A percentile compares a stretch with the other conserved stretches of the same genome.
These are phyloP conservation scores for Coemansia sp. DNA, from an alignment of 192 early-diverging fungal species.

Conservation along the genomic window DNA sequence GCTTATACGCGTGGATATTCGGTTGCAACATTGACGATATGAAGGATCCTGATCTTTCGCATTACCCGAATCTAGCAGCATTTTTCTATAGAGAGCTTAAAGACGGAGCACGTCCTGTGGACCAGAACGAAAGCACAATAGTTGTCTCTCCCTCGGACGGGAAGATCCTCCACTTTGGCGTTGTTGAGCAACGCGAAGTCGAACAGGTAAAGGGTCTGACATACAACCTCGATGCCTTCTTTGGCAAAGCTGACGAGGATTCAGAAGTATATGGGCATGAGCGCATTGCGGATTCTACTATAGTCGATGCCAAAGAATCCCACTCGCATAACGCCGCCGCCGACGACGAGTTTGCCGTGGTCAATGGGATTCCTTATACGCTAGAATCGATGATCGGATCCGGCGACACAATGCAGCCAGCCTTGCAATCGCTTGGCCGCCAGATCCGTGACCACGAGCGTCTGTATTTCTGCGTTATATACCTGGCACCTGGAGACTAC, in stretches of 20 bases:
- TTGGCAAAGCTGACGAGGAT: constrained; percentile 62
- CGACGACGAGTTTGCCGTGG: constrained; percentile 84
- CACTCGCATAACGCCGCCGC: constrained; percentile 68
- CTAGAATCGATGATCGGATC: constrained; percentile 73
- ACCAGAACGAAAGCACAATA: constrained; percentile 46
- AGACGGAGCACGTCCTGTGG: constrained; percentile 73
- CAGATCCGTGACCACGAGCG: constrained; percentile 66
- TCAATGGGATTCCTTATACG: constrained; percentile 85
- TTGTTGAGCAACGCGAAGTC: constrained; percentile 74
- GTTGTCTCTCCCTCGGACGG: constrained; percentile 91
- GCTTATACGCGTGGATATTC: constrained; percentile 82
- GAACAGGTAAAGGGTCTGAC: constrained; percentile 96
- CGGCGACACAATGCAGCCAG: constrained; percentile 37
- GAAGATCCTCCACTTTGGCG: constrained; percentile 84
- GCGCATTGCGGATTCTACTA: constrained; percentile 51
- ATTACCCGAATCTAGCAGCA: constrained; percentile 81
- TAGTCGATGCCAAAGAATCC: constrained; percentile 34
- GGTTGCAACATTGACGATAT: constrained; percentile 94
- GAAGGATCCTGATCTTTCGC: constrained; percentile 74
- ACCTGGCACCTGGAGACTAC: constrained; percentile 98
- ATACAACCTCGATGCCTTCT: constrained; percentile 85
- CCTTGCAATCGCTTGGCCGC: constrained; percentile 45
- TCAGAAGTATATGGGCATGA: background rate
- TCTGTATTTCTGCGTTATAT: constrained; percentile 91
- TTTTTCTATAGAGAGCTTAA: constrained; percentile 96